Evolutionary conservation across 208 protist genomes (phyloP).

Genomic region (Strigomonas culicis): DNA sequence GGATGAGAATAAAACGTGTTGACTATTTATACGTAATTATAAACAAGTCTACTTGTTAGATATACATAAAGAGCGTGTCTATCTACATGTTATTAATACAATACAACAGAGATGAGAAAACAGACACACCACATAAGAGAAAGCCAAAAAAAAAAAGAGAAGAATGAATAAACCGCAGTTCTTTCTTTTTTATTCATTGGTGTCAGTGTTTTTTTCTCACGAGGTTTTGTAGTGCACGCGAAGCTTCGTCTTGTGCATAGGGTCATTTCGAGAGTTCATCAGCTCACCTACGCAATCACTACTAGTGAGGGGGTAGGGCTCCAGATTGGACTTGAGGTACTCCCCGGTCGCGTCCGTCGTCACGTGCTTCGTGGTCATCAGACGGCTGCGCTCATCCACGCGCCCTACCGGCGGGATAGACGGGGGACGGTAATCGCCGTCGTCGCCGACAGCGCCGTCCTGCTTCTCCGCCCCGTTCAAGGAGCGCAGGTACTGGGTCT

Average conservation of each 20-base stretch:
- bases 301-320: conserved; percentile 68
- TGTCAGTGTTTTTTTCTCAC: neutral
- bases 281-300: conserved; percentile 46
- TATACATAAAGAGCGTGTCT: neutral
- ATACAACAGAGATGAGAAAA: conserved; percentile 3
- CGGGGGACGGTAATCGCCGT: conserved; percentile 34
- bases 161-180: neutral
- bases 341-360: conserved; percentile 70
- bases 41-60: neutral
- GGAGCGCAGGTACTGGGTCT: conserved; percentile 23
- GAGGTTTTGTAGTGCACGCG: conserved; percentile 40
- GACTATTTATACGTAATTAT: neutral
- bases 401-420: conserved; percentile 59
- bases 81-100: neutral
- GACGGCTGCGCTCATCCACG: conserved; percentile 45
- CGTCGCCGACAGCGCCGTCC: neutral
- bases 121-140: neutral
- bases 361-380: conserved; percentile 79
- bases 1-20: neutral
- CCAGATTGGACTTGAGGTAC: conserved; percentile 48
- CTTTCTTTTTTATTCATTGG: conserved; percentile 18
- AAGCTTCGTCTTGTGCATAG: conserved; percentile 76
- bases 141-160: conserved; percentile 5
- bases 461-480: conserved; percentile 15
- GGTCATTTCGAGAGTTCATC: conserved; percentile 59